Base-by-base conservation (phyloP, 495 filamentous ascomycete genomes). In the Rhizodiscina lignyota region DNA sequence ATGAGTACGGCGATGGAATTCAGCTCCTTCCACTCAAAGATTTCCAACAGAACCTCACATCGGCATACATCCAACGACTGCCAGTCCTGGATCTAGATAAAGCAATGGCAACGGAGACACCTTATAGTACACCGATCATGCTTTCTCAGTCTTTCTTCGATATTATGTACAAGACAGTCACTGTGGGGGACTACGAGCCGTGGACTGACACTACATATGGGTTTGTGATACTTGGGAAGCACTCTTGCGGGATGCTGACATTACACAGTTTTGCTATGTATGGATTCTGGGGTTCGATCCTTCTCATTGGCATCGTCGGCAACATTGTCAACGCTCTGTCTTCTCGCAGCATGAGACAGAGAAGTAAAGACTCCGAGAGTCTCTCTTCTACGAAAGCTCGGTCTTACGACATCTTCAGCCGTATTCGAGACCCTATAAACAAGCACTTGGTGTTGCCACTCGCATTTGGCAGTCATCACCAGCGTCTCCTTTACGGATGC, bases 401-500 rank as follows among this genome's bases (percentile, higher is more conserved):
- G 8, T 13, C 13, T 27, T 6, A 6, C 13, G 13, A 8, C 8
- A 13, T 27, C 8, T 27, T 27, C 24, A 27, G 24, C 6, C 6
- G 24, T 8, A 27, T 27, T 8, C 13, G 13, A 8, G 8, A 27
- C 24, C 6, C 13, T 27, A 27, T 13, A 8, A 27, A 27, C 8
- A 27, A 8, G 24, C 13, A 27, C 24, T 27, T 27, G 8, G 6
- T 13, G 8, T 13, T 27, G 6, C 24, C 24, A 8, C 8, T 13
- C 13, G 24, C 8, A 13, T 27, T 6, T 6, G 13, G 13, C 8
- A 27, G 8, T 13, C 13, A 27, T 27, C 24, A 27, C 13, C 24
- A 8, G 6, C 24, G 24, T 6, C 24, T 27, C 24, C 13, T 18
- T 19, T 54, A 52, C 19, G 38, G 36, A 37, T 62, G 49, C 41